A percentile compares a stretch with the other conserved stretches of the same genome.
phyloP scores from a whole-genome alignment of 31 red algal species.

The Asparagopsis taxiformis region DNA sequence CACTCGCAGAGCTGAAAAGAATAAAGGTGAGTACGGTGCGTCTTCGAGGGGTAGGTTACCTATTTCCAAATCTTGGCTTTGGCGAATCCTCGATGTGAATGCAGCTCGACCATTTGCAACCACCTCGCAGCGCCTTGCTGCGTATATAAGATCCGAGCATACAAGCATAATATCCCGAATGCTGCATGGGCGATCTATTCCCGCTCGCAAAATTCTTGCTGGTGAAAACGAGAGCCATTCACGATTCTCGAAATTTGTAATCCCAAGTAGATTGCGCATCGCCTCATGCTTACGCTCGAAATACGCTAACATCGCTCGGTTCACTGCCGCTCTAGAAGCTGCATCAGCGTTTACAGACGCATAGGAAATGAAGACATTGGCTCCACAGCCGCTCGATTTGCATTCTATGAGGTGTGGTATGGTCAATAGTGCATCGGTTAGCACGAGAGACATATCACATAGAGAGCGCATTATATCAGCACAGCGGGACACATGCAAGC shows the following conservation, averaged over 20 bases:
- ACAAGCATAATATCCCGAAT: background rate
- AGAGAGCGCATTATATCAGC: background rate
- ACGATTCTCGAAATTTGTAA: conserved; percentile 2
- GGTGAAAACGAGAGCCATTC: conserved; percentile 16
- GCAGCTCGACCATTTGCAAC: background rate
- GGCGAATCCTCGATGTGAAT: conserved; percentile 1
- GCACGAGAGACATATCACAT: background rate
- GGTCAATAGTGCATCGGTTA: background rate
- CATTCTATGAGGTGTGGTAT: conserved; percentile 5
- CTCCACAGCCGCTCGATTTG: background rate
- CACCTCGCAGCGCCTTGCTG: conserved; percentile 7
- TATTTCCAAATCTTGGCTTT: conserved; percentile 13
- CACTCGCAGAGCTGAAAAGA: conserved; percentile 6
- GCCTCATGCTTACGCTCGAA: background rate
- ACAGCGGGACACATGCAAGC: conserved; percentile 3
- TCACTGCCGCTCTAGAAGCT: conserved; percentile 1
- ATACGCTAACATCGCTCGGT: conserved; percentile 10
- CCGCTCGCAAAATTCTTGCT: background rate
- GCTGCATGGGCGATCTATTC: background rate
- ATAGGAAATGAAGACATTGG: conserved; percentile 4
- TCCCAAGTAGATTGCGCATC: background rate
- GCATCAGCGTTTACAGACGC: background rate
- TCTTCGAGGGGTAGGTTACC: background rate
- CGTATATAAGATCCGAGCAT: conserved; percentile 8
- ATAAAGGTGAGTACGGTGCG: background rate